phyloP scores from a whole-genome alignment of 2,329 filamentous ascomycete genomes.

The Colletotrichum sp. region DNA sequence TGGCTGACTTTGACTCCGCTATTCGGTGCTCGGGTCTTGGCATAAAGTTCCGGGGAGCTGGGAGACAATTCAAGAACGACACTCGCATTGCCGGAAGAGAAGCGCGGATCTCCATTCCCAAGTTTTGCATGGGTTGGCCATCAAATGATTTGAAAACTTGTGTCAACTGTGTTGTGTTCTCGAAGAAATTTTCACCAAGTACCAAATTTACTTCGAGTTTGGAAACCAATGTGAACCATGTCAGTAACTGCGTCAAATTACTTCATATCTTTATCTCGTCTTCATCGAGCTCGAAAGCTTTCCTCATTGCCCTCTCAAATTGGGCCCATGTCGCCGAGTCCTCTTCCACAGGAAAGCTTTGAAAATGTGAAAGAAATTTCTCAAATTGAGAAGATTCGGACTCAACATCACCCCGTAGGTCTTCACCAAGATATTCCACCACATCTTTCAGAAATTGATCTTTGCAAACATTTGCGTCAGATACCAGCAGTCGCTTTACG shows the following conservation, averaged over 20 bases:
- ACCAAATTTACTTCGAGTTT: neutral
- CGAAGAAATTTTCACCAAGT: neutral
- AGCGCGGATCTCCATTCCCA: neutral
- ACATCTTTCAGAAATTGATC: neutral
- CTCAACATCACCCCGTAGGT: neutral
- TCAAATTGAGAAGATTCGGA: neutral
- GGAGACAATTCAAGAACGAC: neutral
- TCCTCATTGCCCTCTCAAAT: neutral
- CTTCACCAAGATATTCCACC: neutral
- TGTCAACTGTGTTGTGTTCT: neutral
- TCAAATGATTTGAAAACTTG: neutral
- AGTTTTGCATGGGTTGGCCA: neutral
- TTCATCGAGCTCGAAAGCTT: neutral
- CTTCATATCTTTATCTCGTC: neutral
- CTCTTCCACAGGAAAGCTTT: neutral
- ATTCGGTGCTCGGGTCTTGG: neutral
- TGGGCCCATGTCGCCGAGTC: neutral
- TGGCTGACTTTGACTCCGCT: neutral
- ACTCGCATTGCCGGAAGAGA: neutral
- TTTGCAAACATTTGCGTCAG: neutral
- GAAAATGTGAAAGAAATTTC: neutral
- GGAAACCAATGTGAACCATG: neutral
- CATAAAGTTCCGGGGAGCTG: neutral
- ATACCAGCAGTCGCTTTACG: neutral
- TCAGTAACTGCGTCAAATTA: neutral